phyloP scores from a whole-genome alignment of 352 stramenopile species.

The Phytophthora fragariaefolia region DNA sequence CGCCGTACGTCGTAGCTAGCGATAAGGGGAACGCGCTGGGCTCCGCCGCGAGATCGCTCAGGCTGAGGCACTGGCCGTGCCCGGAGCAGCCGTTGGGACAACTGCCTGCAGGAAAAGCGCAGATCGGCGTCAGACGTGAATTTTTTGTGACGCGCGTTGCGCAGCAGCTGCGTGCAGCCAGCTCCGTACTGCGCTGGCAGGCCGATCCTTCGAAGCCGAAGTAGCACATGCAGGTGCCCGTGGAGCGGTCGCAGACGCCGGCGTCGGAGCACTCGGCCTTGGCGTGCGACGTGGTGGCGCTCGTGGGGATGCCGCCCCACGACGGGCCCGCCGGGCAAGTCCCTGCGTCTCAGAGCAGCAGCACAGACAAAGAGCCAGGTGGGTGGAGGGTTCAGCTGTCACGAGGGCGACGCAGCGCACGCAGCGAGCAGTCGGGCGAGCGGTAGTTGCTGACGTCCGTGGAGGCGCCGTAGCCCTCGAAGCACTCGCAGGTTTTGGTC shows the following conservation, averaged over 20 bases:
- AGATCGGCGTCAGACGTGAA: background rate
- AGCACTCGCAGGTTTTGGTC: constrained; percentile 90
- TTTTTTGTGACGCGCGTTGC: background rate
- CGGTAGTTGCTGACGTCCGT: constrained; percentile 84
- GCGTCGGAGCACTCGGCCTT: constrained; percentile 71
- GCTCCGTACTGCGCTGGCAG: constrained; percentile 66
- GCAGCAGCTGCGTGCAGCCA: background rate
- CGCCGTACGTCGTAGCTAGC: constrained; percentile 55
- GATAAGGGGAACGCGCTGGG: constrained; percentile 68
- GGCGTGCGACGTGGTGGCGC: constrained; percentile 44
- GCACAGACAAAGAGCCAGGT: background rate
- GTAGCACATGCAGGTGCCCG: constrained; percentile 71
- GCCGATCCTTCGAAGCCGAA: constrained; percentile 71
- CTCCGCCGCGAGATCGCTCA: constrained; percentile 58
- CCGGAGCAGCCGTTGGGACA: constrained; percentile 75
- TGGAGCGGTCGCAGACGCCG: constrained; percentile 60
- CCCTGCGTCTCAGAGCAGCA: constrained; percentile 44
- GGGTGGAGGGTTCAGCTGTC: background rate
- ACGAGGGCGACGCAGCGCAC: constrained; percentile 30
- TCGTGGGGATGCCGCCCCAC: constrained; percentile 66
- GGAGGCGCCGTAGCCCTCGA: constrained; percentile 84
- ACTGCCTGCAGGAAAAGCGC: constrained; percentile 11
- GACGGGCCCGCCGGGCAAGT: constrained; percentile 69
- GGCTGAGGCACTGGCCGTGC: constrained; percentile 76
- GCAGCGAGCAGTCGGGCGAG: constrained; percentile 84